Percentiles rank a stretch among this genome's conserved stretches.
Evolutionary conservation across 148 eudicot genomes (phyloP).

Genomic region (Vaccinium darrowii): DNA sequence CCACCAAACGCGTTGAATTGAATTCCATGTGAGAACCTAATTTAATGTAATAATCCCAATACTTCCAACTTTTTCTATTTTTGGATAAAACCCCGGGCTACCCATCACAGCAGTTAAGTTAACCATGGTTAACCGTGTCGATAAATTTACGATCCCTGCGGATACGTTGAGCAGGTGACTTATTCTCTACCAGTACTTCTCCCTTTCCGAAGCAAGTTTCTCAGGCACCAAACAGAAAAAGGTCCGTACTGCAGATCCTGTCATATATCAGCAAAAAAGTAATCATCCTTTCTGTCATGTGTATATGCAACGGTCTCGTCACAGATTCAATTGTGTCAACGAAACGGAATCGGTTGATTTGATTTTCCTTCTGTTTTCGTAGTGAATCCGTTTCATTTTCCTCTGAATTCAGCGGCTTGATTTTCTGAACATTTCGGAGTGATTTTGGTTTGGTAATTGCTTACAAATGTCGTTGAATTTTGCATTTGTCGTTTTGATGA

Average conservation of each 20-base stretch:
- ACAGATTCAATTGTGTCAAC: slow-evolving; percentile 7
- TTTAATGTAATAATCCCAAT: not conserved
- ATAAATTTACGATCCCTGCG: not conserved
- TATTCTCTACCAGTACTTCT: not conserved
- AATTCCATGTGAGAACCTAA: too few relatives aligned
- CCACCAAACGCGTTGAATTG: too few relatives aligned
- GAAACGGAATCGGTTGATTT: too few relatives aligned
- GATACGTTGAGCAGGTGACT: not conserved
- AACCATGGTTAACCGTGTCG: slow-evolving; percentile 6
- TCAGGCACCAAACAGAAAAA: not conserved
- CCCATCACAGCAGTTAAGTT: not conserved
- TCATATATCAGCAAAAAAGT: not conserved
- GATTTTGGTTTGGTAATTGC: slow-evolving; percentile 1
- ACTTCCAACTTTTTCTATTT: not conserved
- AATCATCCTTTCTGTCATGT: not conserved
- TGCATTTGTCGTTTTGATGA: not conserved
- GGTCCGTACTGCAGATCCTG: slow-evolving; percentile 17
- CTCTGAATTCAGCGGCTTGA: not conserved
- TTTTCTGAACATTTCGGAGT: not conserved
- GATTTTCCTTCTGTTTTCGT: not conserved
- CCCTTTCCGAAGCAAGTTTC: not conserved
- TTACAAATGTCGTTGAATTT: not conserved
- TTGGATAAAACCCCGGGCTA: slow-evolving; percentile 6
- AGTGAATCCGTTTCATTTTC: not conserved
- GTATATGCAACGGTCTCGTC: not conserved